A percentile compares a stretch with the other conserved stretches of the same genome.
phyloP scores from a whole-genome alignment of 1,284 basidiomycete species.

The Sporisorium scitamineum region DNA sequence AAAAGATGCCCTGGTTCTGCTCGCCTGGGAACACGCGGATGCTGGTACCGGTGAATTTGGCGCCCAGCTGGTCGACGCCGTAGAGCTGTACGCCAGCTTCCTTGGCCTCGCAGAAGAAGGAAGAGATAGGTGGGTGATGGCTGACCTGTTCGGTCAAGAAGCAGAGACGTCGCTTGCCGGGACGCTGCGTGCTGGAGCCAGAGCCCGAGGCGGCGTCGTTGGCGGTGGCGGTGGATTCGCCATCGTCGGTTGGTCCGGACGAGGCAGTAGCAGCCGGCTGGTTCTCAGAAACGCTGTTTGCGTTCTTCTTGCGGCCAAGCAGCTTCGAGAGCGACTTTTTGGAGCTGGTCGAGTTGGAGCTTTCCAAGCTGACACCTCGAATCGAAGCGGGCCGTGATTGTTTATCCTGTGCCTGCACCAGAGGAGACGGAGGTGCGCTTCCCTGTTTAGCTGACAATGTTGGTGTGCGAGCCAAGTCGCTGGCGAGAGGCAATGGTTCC shows the following conservation, averaged over 20 bases:
- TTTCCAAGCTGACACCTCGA: constrained; percentile 29
- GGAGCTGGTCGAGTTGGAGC: constrained; percentile 17
- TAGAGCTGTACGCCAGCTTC: constrained; percentile 61
- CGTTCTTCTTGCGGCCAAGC: constrained; percentile 48
- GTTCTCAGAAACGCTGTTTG: constrained; percentile 21
- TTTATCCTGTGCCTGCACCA: constrained; percentile 41
- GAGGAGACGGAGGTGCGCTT: constrained; percentile 39
- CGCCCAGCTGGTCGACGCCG: constrained; percentile 87
- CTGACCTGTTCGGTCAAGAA: constrained; percentile 75
- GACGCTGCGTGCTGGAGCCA: constrained; percentile 22
- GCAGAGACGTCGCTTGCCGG: constrained; percentile 44
- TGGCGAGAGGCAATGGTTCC: constrained; percentile 36
- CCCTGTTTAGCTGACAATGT: constrained; percentile 33
- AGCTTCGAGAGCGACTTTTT: constrained; percentile 53
- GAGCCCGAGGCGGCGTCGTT: constrained; percentile 38
- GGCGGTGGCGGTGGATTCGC: constrained; percentile 15
- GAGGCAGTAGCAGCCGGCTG: constrained; percentile 15
- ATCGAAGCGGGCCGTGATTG: constrained; percentile 42
- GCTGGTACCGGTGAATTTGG: constrained; percentile 70
- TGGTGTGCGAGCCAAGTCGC: constrained; percentile 27
- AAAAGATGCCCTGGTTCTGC: constrained; percentile 80
- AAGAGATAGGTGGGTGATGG: constrained; percentile 94
- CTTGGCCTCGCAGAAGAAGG: constrained; percentile 73
- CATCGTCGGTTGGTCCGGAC: constrained; percentile 16
- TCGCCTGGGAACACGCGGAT: constrained; percentile 75